Conservation (phyloP, 2,329 filamentous ascomycete species). For the Zymoseptoria tritici region DNA sequence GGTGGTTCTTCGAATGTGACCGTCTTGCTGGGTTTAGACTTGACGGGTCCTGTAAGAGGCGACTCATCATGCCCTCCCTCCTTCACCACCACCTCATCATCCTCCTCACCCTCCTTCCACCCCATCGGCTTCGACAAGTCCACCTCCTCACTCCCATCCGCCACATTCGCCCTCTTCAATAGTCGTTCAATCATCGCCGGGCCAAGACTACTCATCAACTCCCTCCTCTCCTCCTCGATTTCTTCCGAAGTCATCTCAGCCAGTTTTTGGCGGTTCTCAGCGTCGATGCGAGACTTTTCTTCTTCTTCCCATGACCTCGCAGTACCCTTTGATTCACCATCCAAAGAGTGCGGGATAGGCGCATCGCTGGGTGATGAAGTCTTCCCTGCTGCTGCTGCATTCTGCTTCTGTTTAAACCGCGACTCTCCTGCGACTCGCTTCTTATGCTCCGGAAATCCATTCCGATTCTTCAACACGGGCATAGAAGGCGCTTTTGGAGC, state of each 20-base stretch:
- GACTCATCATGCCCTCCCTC: neutral
- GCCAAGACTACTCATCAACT: conserved; percentile 71
- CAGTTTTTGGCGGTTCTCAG: conserved; percentile 69
- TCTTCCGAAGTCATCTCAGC: conserved; percentile 73
- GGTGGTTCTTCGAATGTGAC: conserved; percentile 19
- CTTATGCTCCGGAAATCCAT: conserved; percentile 83
- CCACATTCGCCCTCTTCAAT: conserved; percentile 67
- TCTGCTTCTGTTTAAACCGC: conserved; percentile 64
- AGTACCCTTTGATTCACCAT: conserved; percentile 5
- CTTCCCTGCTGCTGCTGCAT: conserved; percentile 49
- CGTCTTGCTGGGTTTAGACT: conserved; percentile 14
- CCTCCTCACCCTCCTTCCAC: neutral
- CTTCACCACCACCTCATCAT: neutral
- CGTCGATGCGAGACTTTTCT: conserved; percentile 68
- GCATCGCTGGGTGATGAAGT: conserved; percentile 30
- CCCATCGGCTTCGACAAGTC: conserved; percentile 24
- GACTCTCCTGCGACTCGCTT: conserved; percentile 61
- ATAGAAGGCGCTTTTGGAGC: conserved; percentile 55
- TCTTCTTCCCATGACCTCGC: conserved; percentile 36
- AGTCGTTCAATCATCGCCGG: conserved; percentile 69
- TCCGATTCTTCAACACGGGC: conserved; percentile 49
- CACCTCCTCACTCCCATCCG: conserved; percentile 48
- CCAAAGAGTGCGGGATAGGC: neutral
- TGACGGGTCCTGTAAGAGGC: neutral
- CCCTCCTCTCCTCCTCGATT: conserved; percentile 70